Conservation (phyloP, 140 eudicot genomes). For the Cichorium intybus region DNA sequence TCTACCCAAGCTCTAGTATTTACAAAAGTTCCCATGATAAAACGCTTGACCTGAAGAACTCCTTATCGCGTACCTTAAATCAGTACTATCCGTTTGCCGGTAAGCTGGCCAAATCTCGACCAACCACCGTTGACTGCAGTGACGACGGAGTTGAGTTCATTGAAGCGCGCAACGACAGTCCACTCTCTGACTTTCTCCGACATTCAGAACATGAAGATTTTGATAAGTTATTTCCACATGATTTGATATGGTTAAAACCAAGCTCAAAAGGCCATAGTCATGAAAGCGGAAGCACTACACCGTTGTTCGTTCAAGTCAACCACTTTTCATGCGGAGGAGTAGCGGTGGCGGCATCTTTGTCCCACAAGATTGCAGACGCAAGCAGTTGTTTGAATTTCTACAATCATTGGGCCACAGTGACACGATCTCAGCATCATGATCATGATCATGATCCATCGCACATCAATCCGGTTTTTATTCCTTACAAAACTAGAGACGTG, state of each 20-base stretch:
- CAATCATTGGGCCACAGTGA: neutral
- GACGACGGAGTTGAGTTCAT: slow-evolving; percentile 8
- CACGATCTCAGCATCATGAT: no score
- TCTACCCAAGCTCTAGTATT: no score
- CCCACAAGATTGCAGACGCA: slow-evolving; percentile 1
- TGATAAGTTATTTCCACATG: slow-evolving; percentile 8
- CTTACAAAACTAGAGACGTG: neutral
- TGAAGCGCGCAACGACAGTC: neutral
- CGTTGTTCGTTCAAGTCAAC: neutral
- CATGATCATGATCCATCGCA: neutral
- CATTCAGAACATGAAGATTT: neutral
- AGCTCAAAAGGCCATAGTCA: neutral
- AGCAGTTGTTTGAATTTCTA: neutral
- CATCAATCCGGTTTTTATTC: neutral
- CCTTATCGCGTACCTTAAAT: slow-evolving; percentile 6
- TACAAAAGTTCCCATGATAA: no score
- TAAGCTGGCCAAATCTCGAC: neutral
- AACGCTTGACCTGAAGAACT: neutral
- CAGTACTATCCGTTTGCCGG: no score
- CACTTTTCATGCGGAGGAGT: no score
- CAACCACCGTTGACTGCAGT: neutral
- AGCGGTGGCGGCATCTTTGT: no score
- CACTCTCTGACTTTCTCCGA: neutral
- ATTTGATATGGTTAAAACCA: neutral
- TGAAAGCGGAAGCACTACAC: neutral